Base-by-base conservation (phyloP, 257 asterid species). In the Lycium ferocissimum region DNA sequence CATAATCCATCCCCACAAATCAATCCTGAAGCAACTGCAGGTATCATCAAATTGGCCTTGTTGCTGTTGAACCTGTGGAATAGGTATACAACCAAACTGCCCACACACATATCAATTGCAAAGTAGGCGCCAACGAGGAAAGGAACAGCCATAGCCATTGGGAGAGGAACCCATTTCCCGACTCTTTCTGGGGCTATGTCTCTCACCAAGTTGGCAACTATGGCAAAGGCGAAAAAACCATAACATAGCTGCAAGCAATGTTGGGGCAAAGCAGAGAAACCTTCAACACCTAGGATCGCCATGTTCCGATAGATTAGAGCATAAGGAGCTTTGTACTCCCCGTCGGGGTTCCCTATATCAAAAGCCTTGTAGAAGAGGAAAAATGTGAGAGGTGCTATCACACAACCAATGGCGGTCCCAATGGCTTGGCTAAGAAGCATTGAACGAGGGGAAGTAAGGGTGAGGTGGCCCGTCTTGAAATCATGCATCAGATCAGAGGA, bases 121-220 rank as follows among this genome's bases (percentile, higher is more conserved):
- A 94, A 94, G 51, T 91, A 88, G 6, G 91, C 98, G 3, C 97
- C 96, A 22, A 92, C 96, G 0, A 93, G 88, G 72, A 94, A 94
- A 7, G 97, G 98, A 87, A 92, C 98, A 2, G 98, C 98, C 96
- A 94, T 94, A 7, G 97, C 98, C 97, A 93, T 93, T 10, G 98
- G 97, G 10, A 94, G 90, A 0, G 98, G 97, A 9, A 93, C 84
- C 88, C 92, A 85, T 40, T 83, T 88, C 85, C 95, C 93, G 0
- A 86, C 22, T 89, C 73, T 86, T 87, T 49, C 35, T 0, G 95
- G 96, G 70, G 33, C 11, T 0, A 83, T 3, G 22, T 92, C 98
- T 62, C 95, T 92, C 83, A 76, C 15, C 73, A 94, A 65, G 84
- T 94, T 94, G 7, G 88, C 84, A 81, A 83, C 8, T 7, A 94